These are phyloP conservation scores for Stagonosporopsis cucurbitacearum DNA, from an alignment of 2,329 filamentous ascomycete genomes.

Conservation along the genomic window DNA sequence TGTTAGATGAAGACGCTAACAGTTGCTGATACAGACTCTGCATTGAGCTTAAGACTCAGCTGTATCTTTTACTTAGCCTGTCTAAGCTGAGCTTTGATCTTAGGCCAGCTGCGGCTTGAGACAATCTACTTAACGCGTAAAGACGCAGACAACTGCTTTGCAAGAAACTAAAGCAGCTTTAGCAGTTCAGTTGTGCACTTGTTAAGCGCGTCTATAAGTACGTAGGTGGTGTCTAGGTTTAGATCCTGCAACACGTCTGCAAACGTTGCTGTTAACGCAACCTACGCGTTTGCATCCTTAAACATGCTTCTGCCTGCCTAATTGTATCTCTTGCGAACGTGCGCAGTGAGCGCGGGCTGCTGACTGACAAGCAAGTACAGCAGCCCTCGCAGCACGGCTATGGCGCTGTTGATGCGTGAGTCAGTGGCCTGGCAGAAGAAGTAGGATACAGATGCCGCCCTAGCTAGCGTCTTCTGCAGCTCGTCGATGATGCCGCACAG, in stretches of 20 bases:
- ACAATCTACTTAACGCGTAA: slow-evolving; percentile 16
- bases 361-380: slow-evolving; percentile 51
- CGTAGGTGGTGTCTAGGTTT: slow-evolving; percentile 7
- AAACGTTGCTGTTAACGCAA: slow-evolving; percentile 43
- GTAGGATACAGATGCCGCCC: slow-evolving; percentile 26
- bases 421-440: slow-evolving; percentile 31
- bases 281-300: slow-evolving; percentile 21
- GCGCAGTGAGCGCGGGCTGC: slow-evolving; percentile 9
- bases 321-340: slow-evolving; percentile 18
- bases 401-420: slow-evolving; percentile 25
- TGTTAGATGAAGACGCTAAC: slow-evolving; percentile 48
- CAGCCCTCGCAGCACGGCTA: slow-evolving; percentile 53
- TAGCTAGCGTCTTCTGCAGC: slow-evolving; percentile 30
- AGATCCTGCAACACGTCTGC: slow-evolving; percentile 50
- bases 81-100: slow-evolving; percentile 24
- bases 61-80: slow-evolving; percentile 21
- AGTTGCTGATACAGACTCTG: slow-evolving; percentile 39
- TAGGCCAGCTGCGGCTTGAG: slow-evolving; percentile 16
- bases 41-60: slow-evolving; percentile 40
- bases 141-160: neutral
- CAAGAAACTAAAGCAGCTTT: slow-evolving; percentile 13
- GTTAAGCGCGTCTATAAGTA: slow-evolving; percentile 26
- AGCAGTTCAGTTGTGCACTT: slow-evolving; percentile 14
- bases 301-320: slow-evolving; percentile 8
- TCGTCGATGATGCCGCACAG: slow-evolving; percentile 37